Percentiles rank a stretch among this genome's conserved stretches.
phyloP scores from a whole-genome alignment of 2,329 filamentous ascomycete genomes.

The Cryoendolithus antarcticus region DNA sequence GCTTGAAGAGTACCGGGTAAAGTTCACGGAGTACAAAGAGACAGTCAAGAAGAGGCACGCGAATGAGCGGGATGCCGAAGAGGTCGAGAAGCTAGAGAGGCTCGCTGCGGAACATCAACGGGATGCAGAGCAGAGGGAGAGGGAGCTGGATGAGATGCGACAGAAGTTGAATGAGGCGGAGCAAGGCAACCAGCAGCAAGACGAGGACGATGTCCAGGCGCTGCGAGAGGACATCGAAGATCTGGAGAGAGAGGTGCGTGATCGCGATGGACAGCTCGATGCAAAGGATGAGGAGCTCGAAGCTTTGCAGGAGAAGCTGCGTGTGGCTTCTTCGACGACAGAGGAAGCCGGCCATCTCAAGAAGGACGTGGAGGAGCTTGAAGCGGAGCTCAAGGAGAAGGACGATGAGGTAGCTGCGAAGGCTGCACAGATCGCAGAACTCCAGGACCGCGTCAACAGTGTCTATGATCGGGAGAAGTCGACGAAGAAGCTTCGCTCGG shows the following conservation, averaged over 20 bases:
- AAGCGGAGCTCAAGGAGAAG: constrained; percentile 39
- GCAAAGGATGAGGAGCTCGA: constrained; percentile 40
- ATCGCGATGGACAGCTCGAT: constrained; percentile 25
- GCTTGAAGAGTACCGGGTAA: constrained; percentile 68
- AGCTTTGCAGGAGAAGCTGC: constrained; percentile 27
- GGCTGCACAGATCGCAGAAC: constrained; percentile 19
- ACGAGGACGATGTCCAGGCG: constrained; percentile 18
- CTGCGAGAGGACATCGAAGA: constrained; percentile 39
- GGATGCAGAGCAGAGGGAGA: constrained; percentile 28
- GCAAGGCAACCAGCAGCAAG: constrained; percentile 16
- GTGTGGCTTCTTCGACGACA: constrained; percentile 17
- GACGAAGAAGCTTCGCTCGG: constrained; percentile 25
- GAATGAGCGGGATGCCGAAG: constrained; percentile 56
- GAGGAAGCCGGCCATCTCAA: constrained; percentile 48
- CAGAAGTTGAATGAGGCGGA: constrained; percentile 28
- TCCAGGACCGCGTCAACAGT: constrained; percentile 19
- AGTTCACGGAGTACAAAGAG: constrained; percentile 72
- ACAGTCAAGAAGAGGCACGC: constrained; percentile 64
- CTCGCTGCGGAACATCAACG: constrained; percentile 31
- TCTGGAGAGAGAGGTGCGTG: constrained; percentile 41
- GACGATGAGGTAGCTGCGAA: constrained; percentile 29
- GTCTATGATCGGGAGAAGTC: constrained; percentile 24
- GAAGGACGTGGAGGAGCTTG: constrained; percentile 37
- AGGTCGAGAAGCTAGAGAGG: constrained; percentile 38
- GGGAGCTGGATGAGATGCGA: constrained; percentile 31